Conservation (phyloP, 306 rosid species). For the Argentina anserina region DNA sequence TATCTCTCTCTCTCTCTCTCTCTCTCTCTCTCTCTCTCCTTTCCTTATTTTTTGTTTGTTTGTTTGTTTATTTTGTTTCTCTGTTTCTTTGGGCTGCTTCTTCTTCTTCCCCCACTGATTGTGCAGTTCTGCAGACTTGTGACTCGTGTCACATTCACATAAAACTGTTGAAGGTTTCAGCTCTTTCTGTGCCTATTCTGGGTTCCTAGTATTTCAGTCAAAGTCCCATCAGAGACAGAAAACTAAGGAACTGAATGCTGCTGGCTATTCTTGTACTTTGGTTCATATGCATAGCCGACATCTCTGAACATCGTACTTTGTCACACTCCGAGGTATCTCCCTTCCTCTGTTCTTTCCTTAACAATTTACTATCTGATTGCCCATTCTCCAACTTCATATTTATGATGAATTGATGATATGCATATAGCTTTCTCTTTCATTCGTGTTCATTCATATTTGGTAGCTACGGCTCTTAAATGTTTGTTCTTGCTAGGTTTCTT, state of each 20-base stretch:
- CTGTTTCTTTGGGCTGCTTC: not conserved
- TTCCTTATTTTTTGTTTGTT: not conserved
- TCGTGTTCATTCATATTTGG: not conserved
- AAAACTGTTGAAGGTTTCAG: not conserved
- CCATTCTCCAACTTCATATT: not conserved
- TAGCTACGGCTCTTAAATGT: constrained; percentile 2
- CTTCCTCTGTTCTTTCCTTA: not conserved
- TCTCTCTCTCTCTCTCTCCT: not conserved
- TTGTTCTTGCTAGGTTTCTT: not conserved
- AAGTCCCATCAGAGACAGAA: not conserved
- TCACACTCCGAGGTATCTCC: constrained; percentile 15
- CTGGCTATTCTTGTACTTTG: not conserved
- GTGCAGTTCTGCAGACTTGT: not conserved
- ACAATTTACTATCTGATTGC: not conserved
- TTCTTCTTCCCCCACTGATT: not conserved
- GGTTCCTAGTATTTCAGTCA: not conserved
- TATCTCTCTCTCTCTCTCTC: not conserved
- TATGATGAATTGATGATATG: not conserved
- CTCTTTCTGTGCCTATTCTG: not conserved
- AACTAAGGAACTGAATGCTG: not conserved
- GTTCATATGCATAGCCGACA: constrained; percentile 9
- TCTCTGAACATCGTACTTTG: constrained; percentile 19
- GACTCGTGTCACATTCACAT: constrained; percentile 1
- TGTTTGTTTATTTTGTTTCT: not conserved
- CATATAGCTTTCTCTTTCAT: constrained; percentile 6